A percentile compares a stretch with the other conserved stretches of the same genome.
Evolutionary conservation across 257 asterid genomes (phyloP).

Genomic region (Paraleonurus japonicus): DNA sequence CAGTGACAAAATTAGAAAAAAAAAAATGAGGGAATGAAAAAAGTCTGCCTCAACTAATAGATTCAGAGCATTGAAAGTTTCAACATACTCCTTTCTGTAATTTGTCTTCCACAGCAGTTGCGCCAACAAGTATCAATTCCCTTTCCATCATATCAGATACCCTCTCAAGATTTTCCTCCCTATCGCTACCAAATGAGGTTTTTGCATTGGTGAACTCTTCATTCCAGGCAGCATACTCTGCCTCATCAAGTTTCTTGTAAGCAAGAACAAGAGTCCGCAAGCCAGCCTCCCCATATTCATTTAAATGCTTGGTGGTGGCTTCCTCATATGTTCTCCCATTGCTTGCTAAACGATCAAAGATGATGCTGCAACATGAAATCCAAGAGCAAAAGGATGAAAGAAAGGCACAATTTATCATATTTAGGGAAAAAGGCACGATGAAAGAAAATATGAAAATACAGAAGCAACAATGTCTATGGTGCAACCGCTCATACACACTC

Average conservation of each 20-base stretch:
- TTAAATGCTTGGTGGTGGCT: conserved; percentile 78
- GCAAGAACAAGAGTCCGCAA: conserved; percentile 93
- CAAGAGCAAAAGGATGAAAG: conserved; percentile 11
- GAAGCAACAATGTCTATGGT: neutral
- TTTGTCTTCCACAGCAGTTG: conserved; percentile 99
- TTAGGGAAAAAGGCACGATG: neutral
- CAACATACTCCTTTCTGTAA: conserved; percentile 89
- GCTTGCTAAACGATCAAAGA: conserved; percentile 82
- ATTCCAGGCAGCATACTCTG: conserved; percentile 80
- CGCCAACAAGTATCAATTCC: conserved; percentile 91
- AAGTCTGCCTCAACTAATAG: neutral
- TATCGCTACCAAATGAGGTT: conserved; percentile 71
- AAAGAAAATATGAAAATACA: neutral
- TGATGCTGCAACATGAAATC: conserved; percentile 62
- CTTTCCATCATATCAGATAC: conserved; percentile 86
- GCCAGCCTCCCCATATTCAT: conserved; percentile 94
- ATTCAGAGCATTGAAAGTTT: neutral
- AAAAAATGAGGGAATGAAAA: neutral
- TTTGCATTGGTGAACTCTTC: conserved; percentile 80
- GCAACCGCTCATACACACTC: conserved; percentile 6
- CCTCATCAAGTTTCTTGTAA: conserved; percentile 78
- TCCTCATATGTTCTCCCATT: conserved; percentile 68
- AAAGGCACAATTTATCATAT: neutral
- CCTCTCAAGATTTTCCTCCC: conserved; percentile 84
- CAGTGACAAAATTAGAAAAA: conserved; percentile 23